Conservation (phyloP, 2,329 filamentous ascomycete species). For the Fusarium nodosum region DNA sequence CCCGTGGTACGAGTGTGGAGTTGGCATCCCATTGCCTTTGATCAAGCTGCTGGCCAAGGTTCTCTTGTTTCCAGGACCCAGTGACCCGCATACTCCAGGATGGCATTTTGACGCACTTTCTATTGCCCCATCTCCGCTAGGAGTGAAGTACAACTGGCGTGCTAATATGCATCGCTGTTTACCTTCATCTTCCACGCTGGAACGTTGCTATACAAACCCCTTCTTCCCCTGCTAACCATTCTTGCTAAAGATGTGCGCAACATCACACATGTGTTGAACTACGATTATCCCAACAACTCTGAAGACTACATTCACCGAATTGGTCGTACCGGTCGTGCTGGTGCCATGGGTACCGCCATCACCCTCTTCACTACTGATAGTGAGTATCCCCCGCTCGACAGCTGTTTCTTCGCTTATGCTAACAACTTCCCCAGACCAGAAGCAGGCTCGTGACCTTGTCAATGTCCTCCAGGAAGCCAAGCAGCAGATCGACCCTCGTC, state of each 20-base stretch:
- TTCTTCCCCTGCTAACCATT: conserved; percentile 82
- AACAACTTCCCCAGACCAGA: conserved; percentile 74
- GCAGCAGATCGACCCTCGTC: conserved; percentile 96
- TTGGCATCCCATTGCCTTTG: conserved; percentile 80
- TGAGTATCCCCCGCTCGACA: conserved; percentile 67
- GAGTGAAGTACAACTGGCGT: conserved; percentile 66
- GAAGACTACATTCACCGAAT: conserved; percentile 99
- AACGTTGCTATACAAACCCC: conserved; percentile 69
- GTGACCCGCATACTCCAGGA: conserved; percentile 65
- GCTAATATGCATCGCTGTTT: conserved; percentile 65
- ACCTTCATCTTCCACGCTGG: conserved; percentile 66
- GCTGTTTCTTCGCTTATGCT: conserved; percentile 45
- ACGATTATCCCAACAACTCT: conserved; percentile 99
- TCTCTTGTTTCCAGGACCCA: conserved; percentile 69
- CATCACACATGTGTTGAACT: conserved; percentile 99
- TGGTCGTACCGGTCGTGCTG: conserved; percentile 95
- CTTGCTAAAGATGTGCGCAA: conserved; percentile 94
- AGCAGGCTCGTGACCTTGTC: conserved; percentile 97
- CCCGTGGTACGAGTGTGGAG: conserved; percentile 80
- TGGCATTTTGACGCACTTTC: conserved; percentile 67
- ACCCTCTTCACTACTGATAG: conserved; percentile 99
- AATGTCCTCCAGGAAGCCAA: conserved; percentile 94
- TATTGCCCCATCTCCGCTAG: conserved; percentile 70
- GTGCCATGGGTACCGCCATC: conserved; percentile 94
- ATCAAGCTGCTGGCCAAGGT: conserved; percentile 77